Conservation (phyloP, 257 asterid genomes). For the Solanum pennellii region DNA sequence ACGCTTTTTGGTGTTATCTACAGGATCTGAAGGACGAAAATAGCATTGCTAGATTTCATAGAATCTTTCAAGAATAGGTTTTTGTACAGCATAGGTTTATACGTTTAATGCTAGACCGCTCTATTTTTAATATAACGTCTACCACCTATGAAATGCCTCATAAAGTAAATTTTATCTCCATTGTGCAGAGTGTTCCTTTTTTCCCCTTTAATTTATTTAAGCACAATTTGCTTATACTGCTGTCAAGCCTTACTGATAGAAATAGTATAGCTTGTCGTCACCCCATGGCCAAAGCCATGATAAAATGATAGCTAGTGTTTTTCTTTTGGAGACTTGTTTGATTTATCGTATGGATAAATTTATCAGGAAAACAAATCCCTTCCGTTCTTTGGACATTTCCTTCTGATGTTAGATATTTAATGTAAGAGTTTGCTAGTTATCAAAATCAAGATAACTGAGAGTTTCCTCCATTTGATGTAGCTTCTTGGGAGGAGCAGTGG, state of each 20-base stretch:
- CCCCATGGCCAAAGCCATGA: neutral
- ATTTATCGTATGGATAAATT: neutral
- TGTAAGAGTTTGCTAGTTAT: neutral
- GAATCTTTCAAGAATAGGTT: neutral
- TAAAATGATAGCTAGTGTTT: neutral
- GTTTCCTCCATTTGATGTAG: conserved; percentile 24
- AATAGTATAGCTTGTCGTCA: neutral
- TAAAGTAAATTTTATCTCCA: neutral
- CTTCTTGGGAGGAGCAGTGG: conserved; percentile 99
- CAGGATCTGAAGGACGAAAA: neutral
- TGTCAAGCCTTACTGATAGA: neutral
- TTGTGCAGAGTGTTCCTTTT: neutral
- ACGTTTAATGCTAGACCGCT: neutral
- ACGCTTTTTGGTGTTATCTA: neutral
- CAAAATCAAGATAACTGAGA: neutral
- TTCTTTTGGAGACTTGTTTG: neutral
- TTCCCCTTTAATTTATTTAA: neutral
- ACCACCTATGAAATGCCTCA: neutral
- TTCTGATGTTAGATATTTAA: neutral
- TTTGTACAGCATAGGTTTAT: neutral
- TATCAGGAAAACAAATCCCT: neutral
- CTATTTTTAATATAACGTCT: neutral
- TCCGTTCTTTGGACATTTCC: neutral
- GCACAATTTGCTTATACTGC: neutral
- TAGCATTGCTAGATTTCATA: neutral